These are phyloP conservation scores for Myxozyma kluyveri DNA, from an alignment of 805 yeast species.

Conservation along the genomic window DNA sequence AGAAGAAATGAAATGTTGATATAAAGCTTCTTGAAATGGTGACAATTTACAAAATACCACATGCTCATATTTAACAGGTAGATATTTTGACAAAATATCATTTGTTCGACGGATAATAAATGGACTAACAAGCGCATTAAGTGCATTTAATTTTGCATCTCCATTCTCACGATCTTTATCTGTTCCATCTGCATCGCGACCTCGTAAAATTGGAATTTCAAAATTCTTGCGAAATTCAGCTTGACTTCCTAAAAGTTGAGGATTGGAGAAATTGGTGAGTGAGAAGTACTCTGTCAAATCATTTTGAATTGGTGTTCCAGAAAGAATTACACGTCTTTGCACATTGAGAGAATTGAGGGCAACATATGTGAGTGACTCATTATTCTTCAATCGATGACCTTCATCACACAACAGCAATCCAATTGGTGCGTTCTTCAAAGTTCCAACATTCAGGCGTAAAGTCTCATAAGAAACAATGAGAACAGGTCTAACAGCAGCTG, in stretches of 20 bases:
- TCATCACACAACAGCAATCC: conserved; percentile 86
- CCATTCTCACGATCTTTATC: conserved; percentile 74
- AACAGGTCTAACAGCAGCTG: conserved; percentile 81
- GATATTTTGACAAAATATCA: conserved; percentile 87
- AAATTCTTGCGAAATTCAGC: conserved; percentile 78
- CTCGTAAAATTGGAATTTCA: conserved; percentile 74
- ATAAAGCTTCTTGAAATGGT: conserved; percentile 69
- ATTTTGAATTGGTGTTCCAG: conserved; percentile 95
- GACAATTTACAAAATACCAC: conserved; percentile 87
- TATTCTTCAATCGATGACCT: conserved; percentile 80
- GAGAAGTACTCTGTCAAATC: conserved; percentile 94
- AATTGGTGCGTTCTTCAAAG: conserved; percentile 69
- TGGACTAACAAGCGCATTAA: conserved; percentile 74
- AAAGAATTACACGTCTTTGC: conserved; percentile 81
- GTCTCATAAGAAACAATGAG: conserved; percentile 93
- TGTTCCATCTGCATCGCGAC: conserved; percentile 86
- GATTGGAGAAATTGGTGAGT: conserved; percentile 85
- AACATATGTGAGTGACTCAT: conserved; percentile 87
- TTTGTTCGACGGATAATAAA: conserved; percentile 94
- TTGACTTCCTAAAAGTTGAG: conserved; percentile 84
- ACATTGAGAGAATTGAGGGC: conserved; percentile 82
- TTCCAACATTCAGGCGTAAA: conserved; percentile 76
- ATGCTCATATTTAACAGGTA: conserved; percentile 95
- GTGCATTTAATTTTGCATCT: conserved; percentile 62
- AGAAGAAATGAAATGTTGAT: conserved; percentile 71